Conservation (phyloP, 2,329 filamentous ascomycete species). For the Colletotrichum cereale region DNA sequence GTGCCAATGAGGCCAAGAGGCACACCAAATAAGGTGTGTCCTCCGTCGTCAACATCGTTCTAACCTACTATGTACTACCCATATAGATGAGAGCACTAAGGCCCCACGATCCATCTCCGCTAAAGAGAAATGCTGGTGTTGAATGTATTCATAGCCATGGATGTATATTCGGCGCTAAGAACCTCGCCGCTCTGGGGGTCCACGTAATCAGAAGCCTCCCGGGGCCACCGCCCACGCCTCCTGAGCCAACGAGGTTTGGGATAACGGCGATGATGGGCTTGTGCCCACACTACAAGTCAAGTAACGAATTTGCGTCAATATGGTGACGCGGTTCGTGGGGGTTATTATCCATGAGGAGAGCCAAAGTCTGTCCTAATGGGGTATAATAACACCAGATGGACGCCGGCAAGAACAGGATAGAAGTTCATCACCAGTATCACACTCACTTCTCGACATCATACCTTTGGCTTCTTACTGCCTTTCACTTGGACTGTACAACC, state of each 20-base stretch:
- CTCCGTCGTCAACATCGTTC: not conserved
- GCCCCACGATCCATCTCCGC: not conserved
- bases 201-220: slow-evolving; percentile 22
- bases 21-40: not conserved
- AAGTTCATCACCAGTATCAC: slow-evolving; percentile 22
- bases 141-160: not conserved
- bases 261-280: slow-evolving; percentile 10
- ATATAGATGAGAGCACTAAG: not conserved
- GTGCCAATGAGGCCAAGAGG: slow-evolving; percentile 4
- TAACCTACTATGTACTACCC: not conserved
- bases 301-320: slow-evolving; percentile 7
- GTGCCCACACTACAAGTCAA: slow-evolving; percentile 9
- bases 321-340: slow-evolving; percentile 13
- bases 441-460: slow-evolving; percentile 18
- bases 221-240: slow-evolving; percentile 22
- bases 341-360: not conserved
- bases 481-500: not conserved
- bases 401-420: not conserved
- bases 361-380: not conserved
- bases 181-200: slow-evolving; percentile 1
- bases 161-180: not conserved
- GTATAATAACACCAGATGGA: slow-evolving; percentile 23
- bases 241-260: slow-evolving; percentile 16
- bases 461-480: not conserved
- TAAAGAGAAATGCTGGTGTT: slow-evolving; percentile 10